Conservation (phyloP, 1,284 basidiomycete species). For the Leccinum angustisporum region DNA sequence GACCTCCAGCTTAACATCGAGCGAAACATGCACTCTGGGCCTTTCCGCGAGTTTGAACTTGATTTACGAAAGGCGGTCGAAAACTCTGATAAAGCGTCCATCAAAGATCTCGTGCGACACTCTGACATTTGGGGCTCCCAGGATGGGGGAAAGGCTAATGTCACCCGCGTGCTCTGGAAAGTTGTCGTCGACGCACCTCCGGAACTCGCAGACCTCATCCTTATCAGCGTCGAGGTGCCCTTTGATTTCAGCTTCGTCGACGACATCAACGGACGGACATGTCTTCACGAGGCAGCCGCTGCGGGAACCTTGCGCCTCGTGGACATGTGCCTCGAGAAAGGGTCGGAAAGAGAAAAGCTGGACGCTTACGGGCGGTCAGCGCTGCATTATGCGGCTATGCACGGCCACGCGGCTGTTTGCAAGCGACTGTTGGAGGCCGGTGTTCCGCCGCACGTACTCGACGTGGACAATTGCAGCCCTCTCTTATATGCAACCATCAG, state of each 20-base stretch:
- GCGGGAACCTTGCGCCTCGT: conserved; percentile 83
- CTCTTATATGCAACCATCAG: conserved; percentile 90
- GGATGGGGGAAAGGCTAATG: conserved; percentile 58
- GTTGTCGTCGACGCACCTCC: conserved; percentile 79
- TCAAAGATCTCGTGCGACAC: conserved; percentile 71
- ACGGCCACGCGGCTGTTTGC: conserved; percentile 82
- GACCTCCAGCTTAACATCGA: conserved; percentile 73
- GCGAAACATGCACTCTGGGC: conserved; percentile 57
- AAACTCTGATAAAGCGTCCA: conserved; percentile 55
- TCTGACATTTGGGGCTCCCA: conserved; percentile 67
- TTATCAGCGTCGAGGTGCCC: conserved; percentile 61
- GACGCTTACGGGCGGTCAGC: conserved; percentile 93
- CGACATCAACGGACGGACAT: conserved; percentile 95
- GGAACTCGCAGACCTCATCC: conserved; percentile 72
- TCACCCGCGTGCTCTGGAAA: conserved; percentile 90
- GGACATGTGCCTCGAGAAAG: conserved; percentile 75
- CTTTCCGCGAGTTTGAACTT: conserved; percentile 85
- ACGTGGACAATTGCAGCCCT: conserved; percentile 93
- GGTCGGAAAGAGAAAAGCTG: conserved; percentile 64
- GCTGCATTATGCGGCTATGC: conserved; percentile 95
- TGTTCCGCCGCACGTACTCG: conserved; percentile 69
- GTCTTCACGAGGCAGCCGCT: conserved; percentile 93
- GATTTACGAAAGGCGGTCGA: conserved; percentile 78
- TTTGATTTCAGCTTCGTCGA: conserved; percentile 94
- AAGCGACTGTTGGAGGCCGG: conserved; percentile 71